A percentile compares a stretch with the other conserved stretches of the same genome.
Evolutionary conservation across 192 early-diverging fungal species (phyloP).

Genomic region (Coemansia sp.): DNA sequence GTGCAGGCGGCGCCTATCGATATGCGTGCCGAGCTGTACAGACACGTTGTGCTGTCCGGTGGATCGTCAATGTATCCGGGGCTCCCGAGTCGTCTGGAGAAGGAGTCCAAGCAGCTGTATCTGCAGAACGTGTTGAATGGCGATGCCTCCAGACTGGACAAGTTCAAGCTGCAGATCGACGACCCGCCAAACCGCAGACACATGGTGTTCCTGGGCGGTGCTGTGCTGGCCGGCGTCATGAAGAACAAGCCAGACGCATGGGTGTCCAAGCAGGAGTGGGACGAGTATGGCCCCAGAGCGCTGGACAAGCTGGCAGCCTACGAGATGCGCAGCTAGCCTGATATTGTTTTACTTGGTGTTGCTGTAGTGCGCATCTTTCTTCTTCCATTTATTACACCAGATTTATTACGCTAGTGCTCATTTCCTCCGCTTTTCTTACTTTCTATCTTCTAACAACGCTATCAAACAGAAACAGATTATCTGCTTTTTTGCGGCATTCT

Average conservation of each 20-base stretch:
- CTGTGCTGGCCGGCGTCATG: slow-evolving; percentile 94
- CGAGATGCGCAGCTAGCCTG: slow-evolving; percentile 37
- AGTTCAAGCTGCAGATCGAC: slow-evolving; percentile 96
- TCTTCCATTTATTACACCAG: background rate
- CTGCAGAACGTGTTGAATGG: slow-evolving; percentile 84
- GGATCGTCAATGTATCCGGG: slow-evolving; percentile 99
- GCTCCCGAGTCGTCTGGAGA: slow-evolving; percentile 93
- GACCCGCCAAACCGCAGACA: slow-evolving; percentile 98
- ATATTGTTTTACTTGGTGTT: background rate
- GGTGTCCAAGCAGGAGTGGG: slow-evolving; percentile 94
- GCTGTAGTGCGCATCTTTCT: background rate
- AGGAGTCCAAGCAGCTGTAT: slow-evolving; percentile 97
- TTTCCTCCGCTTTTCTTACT: background rate
- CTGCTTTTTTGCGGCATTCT: background rate
- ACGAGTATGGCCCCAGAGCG: slow-evolving; percentile 78
- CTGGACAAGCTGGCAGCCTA: slow-evolving; percentile 58
- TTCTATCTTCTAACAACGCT: background rate
- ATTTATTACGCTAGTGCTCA: no score
- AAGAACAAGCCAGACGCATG: slow-evolving; percentile 87
- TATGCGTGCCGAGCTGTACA: slow-evolving; percentile 92
- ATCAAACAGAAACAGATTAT: background rate
- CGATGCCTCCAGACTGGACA: slow-evolving; percentile 77
- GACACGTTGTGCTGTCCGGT: slow-evolving; percentile 96
- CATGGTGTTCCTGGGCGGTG: slow-evolving; percentile 97
- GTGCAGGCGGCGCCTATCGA: slow-evolving; percentile 92